Evolutionary conservation across 345 rosid species (phyloP), one percentile per base, ranked within the genome.

Genomic region (Gossypium longicalyx): DNA sequence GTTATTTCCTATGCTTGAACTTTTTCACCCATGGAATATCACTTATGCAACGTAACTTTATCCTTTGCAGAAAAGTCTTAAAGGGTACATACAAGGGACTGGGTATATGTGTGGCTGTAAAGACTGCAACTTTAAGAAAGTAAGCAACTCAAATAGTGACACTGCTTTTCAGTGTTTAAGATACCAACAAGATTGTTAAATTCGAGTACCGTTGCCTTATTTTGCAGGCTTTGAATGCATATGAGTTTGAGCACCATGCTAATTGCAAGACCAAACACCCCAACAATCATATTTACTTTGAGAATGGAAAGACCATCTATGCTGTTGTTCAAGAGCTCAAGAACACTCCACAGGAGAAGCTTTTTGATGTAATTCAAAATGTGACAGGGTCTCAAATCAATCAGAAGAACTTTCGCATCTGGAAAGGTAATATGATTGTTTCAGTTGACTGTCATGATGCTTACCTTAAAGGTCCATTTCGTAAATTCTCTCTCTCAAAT

Each of bases 221-320:
- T 77, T 8, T 83, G 78, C 85, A 89, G 93, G 74, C 83, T 78
- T 78, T 87, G 58, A 89, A 87, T 74, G 89, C 90, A 9, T 87
- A 84, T 72, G 90, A 87, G 74, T 84, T 89, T 80, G 93, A 89
- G 84, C 85, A 85, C 22, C 93, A 85, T 71, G 93, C 93, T 75
- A 84, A 78, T 58, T 89, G 93, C 88, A 89, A 87, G 84, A 87
- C 93, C 71, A 89, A 87, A 77, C 93, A 87, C 79, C 93, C 93
- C 9, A 87, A 89, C 59, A 89, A 87, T 82, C 90, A 87, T 70
- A 89, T 89, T 72, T 89, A 87, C 84, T 87, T 89, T 70, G 89
- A 84, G 78, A 89, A 83, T 64, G 93, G 93, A 52, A 89, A 87
- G 86, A 89, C 93, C 68, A 80, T 89, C 53, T 89, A 89, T 70